phyloP scores from a whole-genome alignment of 305 asterid genomes.

The Euphrasia arctica region DNA sequence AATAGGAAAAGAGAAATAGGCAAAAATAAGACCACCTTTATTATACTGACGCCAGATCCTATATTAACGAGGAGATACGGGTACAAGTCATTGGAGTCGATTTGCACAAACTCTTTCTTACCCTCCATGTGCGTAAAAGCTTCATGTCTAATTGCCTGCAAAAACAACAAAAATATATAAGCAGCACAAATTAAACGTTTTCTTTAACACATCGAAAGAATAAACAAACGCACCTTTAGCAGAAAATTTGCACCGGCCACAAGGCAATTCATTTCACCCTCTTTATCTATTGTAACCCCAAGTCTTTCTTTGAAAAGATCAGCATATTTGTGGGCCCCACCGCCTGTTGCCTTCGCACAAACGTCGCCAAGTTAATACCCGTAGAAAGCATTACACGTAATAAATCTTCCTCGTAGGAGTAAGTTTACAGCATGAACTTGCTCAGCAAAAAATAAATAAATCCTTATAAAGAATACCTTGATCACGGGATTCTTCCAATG shows the following conservation, averaged over 20 bases:
- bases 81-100: constrained; percentile 86
- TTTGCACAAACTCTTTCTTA: constrained; percentile 88
- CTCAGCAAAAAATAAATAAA: constrained; percentile 5
- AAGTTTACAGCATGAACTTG: neutral
- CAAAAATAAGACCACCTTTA: constrained; percentile 55
- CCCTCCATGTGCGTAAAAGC: constrained; percentile 98
- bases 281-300: constrained; percentile 95
- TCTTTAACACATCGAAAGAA: no score
- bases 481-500: constrained; percentile 70
- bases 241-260: constrained; percentile 95
- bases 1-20: constrained; percentile 8
- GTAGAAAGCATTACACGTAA: neutral
- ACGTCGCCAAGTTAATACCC: constrained; percentile 32
- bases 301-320: constrained; percentile 96
- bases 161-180: constrained; percentile 18
- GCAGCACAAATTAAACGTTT: no score
- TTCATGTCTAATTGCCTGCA: constrained; percentile 96
- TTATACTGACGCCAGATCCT: constrained; percentile 99
- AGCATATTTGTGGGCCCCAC: constrained; percentile 89
- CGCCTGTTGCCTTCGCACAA: constrained; percentile 93
- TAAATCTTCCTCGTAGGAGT: constrained; percentile 5
- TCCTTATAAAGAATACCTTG: constrained; percentile 48
- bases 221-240: constrained; percentile 66
- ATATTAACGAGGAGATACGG: constrained; percentile 96
- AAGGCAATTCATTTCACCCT: constrained; percentile 95